A percentile compares a stretch with the other conserved stretches of the same genome.
These are phyloP conservation scores for Sclerotinia borealis DNA, from an alignment of 2,329 filamentous ascomycete genomes.

Conservation along the genomic window DNA sequence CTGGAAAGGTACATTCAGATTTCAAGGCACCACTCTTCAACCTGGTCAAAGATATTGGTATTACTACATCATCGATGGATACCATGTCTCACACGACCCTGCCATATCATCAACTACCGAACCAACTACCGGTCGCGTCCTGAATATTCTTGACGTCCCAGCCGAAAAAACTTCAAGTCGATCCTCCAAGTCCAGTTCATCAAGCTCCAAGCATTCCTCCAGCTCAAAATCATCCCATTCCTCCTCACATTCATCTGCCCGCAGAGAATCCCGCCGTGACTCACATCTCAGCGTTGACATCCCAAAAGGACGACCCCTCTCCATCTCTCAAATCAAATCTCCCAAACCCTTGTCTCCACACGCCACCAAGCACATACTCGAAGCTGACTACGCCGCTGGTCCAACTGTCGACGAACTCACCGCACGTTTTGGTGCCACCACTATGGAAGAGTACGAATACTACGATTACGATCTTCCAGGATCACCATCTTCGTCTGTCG, in stretches of 20 bases:
- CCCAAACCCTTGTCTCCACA: conserved; percentile 86
- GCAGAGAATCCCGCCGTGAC: conserved; percentile 37
- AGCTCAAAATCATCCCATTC: conserved; percentile 30
- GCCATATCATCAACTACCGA: conserved; percentile 83
- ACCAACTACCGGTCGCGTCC: conserved; percentile 91
- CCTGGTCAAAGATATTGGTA: conserved; percentile 97
- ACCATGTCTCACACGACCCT: conserved; percentile 96
- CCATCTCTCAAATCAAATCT: conserved; percentile 81
- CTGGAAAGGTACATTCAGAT: conserved; percentile 96
- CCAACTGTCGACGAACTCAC: conserved; percentile 74
- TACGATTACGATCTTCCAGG: conserved; percentile 53
- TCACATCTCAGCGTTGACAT: conserved; percentile 57
- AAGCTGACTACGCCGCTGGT: conserved; percentile 64
- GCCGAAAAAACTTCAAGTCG: conserved; percentile 42
- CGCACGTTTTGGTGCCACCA: conserved; percentile 61
- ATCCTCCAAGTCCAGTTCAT: conserved; percentile 38
- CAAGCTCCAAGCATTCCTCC: conserved; percentile 36
- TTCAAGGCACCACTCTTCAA: conserved; percentile 80
- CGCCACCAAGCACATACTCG: conserved; percentile 80
- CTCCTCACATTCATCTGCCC: conserved; percentile 40
- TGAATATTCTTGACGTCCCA: conserved; percentile 95
- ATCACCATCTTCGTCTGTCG: conserved; percentile 61
- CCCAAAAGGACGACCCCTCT: conserved; percentile 82
- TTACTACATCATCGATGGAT: conserved; percentile 99
- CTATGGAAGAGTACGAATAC: conserved; percentile 48